phyloP scores from a whole-genome alignment of 257 asterid species.

The Agastache rugosa region DNA sequence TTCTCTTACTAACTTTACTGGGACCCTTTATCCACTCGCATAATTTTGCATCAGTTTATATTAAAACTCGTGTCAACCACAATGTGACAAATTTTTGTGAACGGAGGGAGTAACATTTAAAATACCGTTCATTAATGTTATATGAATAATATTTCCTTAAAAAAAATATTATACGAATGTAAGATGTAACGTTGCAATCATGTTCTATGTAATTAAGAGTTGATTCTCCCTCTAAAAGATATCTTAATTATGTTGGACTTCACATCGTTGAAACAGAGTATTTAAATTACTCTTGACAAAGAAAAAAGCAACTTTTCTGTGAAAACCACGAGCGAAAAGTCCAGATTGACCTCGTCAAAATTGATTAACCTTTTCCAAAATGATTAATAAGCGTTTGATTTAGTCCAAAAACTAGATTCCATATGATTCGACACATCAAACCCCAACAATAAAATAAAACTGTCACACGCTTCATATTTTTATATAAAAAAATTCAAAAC shows the following conservation, averaged over 20 bases:
- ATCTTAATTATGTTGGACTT: too few species aligned
- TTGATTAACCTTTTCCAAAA: too few species aligned
- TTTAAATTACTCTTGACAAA: neutral
- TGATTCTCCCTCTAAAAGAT: neutral
- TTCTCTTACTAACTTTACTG: too few species aligned
- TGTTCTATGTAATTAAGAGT: neutral
- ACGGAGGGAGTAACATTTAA: too few species aligned
- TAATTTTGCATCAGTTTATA: too few species aligned
- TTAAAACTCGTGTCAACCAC: too few species aligned
- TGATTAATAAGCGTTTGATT: neutral
- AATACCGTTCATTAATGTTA: too few species aligned
- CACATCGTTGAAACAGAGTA: too few species aligned
- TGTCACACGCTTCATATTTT: neutral
- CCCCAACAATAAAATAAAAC: neutral
- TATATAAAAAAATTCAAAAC: too few species aligned
- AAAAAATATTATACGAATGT: too few species aligned
- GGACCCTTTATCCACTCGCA: too few species aligned
- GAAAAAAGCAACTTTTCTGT: neutral
- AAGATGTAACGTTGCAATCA: neutral
- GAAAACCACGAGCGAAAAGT: neutral
- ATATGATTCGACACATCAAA: neutral
- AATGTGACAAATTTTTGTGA: too few species aligned
- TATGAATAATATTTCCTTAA: neutral
- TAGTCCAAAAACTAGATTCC: neutral
- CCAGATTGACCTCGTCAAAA: neutral